Percentiles rank a stretch among this genome's conserved stretches.
Evolutionary conservation across 2,329 filamentous ascomycete genomes (phyloP).

Genomic region (Xylaria sp.): DNA sequence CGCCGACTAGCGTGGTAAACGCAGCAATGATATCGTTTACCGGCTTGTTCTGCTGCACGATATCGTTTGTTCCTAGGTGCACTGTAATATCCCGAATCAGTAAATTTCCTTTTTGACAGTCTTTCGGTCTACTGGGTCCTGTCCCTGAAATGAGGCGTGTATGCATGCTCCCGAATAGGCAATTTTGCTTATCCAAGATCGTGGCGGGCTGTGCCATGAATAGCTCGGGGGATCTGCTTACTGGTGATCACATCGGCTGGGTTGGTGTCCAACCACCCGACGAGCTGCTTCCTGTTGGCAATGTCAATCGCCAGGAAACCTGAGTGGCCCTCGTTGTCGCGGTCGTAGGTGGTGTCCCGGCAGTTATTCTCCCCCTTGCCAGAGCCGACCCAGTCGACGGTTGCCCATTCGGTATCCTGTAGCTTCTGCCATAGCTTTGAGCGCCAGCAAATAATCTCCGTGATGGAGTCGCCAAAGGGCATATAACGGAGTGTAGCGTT

Average conservation of each 20-base stretch:
- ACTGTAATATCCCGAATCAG: too few relatives aligned
- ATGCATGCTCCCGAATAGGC: too few relatives aligned
- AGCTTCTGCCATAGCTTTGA: slow-evolving; percentile 46
- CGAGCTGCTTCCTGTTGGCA: slow-evolving; percentile 45
- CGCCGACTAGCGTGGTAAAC: slow-evolving; percentile 42
- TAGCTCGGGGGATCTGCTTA: too few relatives aligned
- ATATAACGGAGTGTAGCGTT: slow-evolving; percentile 39
- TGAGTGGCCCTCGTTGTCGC: slow-evolving; percentile 48
- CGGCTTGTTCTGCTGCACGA: slow-evolving; percentile 44
- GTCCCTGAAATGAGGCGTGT: too few relatives aligned
- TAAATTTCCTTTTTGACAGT: too few relatives aligned
- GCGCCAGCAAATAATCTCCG: slow-evolving; percentile 48
- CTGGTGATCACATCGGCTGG: slow-evolving; percentile 49
- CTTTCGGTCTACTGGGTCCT: too few relatives aligned
- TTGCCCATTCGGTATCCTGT: slow-evolving; percentile 42
- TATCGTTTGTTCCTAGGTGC: slow-evolving; percentile 50
- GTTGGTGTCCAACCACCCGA: slow-evolving; percentile 46
- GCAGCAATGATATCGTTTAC: slow-evolving; percentile 43
- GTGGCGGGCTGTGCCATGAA: too few relatives aligned
- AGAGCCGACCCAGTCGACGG: slow-evolving; percentile 44
- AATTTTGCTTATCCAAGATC: too few relatives aligned
- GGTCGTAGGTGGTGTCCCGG: slow-evolving; percentile 43
- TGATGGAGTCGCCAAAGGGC: slow-evolving; percentile 50
- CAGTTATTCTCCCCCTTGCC: slow-evolving; percentile 39
- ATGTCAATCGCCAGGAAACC: slow-evolving; percentile 48